Evolutionary conservation across 305 asterid species (phyloP).

Genomic region (Solanum hybrid): DNA sequence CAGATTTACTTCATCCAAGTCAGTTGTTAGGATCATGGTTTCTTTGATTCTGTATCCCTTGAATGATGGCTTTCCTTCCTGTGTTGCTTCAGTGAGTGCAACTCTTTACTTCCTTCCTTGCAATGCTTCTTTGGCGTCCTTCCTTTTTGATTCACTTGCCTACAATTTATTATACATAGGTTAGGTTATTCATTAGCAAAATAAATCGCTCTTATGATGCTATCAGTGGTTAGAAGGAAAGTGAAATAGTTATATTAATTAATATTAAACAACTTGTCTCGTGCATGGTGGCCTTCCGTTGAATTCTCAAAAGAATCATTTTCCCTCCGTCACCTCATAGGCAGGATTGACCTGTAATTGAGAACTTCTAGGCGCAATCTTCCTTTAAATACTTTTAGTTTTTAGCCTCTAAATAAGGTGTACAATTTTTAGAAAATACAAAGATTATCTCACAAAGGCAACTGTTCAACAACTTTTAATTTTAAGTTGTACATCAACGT

Average conservation of each 20-base stretch:
- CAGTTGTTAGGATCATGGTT: background rate
- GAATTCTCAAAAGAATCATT: background rate
- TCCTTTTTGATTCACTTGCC: background rate
- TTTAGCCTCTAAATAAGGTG: background rate
- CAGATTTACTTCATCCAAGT: background rate
- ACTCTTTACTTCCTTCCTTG: background rate
- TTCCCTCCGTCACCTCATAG: background rate
- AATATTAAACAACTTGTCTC: background rate
- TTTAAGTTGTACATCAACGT: background rate
- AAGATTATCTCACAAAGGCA: background rate
- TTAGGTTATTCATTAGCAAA: background rate
- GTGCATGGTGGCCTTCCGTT: background rate
- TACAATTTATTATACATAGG: background rate
- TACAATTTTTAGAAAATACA: background rate
- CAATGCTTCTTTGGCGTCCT: background rate
- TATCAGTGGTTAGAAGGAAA: background rate
- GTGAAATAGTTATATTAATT: background rate
- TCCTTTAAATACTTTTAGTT: background rate
- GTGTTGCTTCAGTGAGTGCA: background rate
- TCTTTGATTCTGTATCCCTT: background rate
- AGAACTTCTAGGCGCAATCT: background rate
- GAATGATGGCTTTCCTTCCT: background rate
- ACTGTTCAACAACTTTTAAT: background rate
- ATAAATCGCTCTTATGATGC: background rate
- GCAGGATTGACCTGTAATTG: background rate